Percentiles rank a stretch among this genome's conserved stretches.
Conservation (phyloP, 2,329 filamentous ascomycete species). For the Knoxdaviesia capensis region DNA sequence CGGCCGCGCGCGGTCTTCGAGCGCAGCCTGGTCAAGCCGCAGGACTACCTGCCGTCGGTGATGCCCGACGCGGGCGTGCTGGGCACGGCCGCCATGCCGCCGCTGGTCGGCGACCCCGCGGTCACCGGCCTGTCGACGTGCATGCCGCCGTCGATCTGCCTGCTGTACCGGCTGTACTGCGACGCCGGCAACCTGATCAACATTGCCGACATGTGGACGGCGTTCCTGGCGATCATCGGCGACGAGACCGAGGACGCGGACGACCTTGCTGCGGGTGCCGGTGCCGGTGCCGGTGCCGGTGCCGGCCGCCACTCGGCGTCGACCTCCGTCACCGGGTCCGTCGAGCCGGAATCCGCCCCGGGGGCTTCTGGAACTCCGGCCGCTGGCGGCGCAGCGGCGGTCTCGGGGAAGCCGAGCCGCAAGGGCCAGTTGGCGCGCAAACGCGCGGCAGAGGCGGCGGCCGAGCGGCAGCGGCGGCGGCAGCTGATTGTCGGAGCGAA, state of each 20-base stretch:
- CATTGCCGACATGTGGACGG: conserved; percentile 59
- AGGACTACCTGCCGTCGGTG: conserved; percentile 54
- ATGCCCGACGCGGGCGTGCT: background rate
- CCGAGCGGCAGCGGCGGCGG: conserved; percentile 15
- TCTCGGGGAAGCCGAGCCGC: conserved; percentile 9
- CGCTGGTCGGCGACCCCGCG: conserved; percentile 13
- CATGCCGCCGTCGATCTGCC: conserved; percentile 43
- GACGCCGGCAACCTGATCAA: conserved; percentile 64
- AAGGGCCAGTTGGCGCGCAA: conserved; percentile 13
- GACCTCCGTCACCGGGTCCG: no score
- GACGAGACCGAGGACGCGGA: conserved; percentile 14
- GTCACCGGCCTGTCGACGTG: conserved; percentile 13
- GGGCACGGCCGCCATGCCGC: background rate
- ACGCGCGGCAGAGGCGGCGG: conserved; percentile 7
- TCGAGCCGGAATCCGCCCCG: no score
- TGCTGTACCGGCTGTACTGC: conserved; percentile 61
- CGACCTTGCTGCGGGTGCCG: no score
- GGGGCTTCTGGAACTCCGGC: no score
- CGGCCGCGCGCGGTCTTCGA: conserved; percentile 51
- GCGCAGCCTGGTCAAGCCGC: conserved; percentile 48
- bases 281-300: no score
- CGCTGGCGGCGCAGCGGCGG: no score
- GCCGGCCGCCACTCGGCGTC: no score
- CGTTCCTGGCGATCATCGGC: conserved; percentile 46
- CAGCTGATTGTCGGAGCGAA: conserved; percentile 8